phyloP scores from a whole-genome alignment of 768 basidiomycete genomes.

The Rhizopogon roseolus region DNA sequence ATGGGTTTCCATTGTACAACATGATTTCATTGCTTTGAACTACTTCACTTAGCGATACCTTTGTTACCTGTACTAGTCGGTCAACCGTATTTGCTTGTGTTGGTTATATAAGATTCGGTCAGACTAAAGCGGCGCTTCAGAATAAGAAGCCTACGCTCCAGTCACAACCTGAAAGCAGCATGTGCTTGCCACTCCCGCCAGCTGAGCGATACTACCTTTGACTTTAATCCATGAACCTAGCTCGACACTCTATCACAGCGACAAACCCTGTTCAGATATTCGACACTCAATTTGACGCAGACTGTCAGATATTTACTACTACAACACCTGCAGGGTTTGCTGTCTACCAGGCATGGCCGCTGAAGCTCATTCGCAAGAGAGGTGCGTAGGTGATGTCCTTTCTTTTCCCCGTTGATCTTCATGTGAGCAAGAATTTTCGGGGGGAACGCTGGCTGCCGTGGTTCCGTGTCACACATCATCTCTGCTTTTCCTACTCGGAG shows the following conservation, averaged over 20 bases:
- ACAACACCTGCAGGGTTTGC: constrained; percentile 81
- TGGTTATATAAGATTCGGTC: background rate
- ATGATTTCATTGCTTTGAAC: background rate
- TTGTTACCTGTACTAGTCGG: background rate
- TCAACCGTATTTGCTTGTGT: background rate
- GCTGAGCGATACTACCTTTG: constrained; percentile 1
- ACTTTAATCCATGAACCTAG: constrained; percentile 69
- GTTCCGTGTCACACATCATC: constrained; percentile 80
- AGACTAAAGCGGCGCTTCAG: constrained; percentile 1
- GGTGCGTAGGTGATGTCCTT: constrained; percentile 40
- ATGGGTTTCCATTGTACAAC: constrained; percentile 15
- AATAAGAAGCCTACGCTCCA: background rate
- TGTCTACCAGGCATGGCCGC: constrained; percentile 71
- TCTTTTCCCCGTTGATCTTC: constrained; percentile 6
- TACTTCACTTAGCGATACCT: background rate
- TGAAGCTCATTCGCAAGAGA: constrained; percentile 75
- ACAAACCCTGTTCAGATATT: constrained; percentile 71
- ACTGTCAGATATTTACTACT: constrained; percentile 74
- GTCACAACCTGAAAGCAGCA: constrained; percentile 13
- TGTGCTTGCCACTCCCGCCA: constrained; percentile 6
- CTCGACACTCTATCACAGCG: constrained; percentile 76
- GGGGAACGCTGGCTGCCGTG: constrained; percentile 73
- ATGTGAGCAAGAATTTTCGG: constrained; percentile 62
- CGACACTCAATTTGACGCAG: constrained; percentile 77
- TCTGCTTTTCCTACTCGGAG: constrained; percentile 81